phyloP scores from a whole-genome alignment of 139 green algal genomes.

The Raphidocelis subcapitata region DNA sequence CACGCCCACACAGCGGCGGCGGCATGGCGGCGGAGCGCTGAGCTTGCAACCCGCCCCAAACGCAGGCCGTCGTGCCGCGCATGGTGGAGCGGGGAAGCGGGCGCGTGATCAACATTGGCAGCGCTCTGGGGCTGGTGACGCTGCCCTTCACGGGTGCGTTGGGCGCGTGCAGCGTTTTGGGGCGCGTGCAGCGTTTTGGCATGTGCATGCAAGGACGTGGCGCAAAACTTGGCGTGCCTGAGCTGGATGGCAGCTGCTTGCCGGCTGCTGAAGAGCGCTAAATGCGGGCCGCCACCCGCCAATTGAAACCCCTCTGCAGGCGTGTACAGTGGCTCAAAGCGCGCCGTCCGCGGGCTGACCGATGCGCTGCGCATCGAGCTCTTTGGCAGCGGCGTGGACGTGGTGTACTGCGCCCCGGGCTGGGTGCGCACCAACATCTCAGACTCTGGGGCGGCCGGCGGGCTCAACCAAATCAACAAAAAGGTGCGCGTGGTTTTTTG shows the following conservation, averaged over 20 bases:
- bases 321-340: slow-evolving; percentile 24
- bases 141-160: slow-evolving; percentile 8
- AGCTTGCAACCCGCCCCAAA: no score
- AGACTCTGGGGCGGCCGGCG: slow-evolving; percentile 1
- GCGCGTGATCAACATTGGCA: slow-evolving; percentile 22
- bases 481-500: no score
- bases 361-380: slow-evolving; percentile 29
- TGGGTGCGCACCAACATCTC: slow-evolving; percentile 28
- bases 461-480: slow-evolving; percentile 18
- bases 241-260: no score
- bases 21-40: no score
- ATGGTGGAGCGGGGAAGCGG: slow-evolving; percentile 13
- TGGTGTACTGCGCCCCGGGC: slow-evolving; percentile 21
- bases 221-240: no score
- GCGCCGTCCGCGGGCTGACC: slow-evolving; percentile 18
- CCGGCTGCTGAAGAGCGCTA: no score
- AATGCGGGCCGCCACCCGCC: no score
- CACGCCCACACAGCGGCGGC: no score
- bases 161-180: no score
- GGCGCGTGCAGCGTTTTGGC: no score
- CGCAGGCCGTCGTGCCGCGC: slow-evolving; percentile 12
- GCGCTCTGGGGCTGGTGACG: slow-evolving; percentile 17
- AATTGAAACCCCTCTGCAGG: neutral
- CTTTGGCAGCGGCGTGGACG: slow-evolving; percentile 13
- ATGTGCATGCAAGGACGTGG: no score